Base-by-base conservation (phyloP, 2,329 filamentous ascomycete species). In the Monosporascus sp. region DNA sequence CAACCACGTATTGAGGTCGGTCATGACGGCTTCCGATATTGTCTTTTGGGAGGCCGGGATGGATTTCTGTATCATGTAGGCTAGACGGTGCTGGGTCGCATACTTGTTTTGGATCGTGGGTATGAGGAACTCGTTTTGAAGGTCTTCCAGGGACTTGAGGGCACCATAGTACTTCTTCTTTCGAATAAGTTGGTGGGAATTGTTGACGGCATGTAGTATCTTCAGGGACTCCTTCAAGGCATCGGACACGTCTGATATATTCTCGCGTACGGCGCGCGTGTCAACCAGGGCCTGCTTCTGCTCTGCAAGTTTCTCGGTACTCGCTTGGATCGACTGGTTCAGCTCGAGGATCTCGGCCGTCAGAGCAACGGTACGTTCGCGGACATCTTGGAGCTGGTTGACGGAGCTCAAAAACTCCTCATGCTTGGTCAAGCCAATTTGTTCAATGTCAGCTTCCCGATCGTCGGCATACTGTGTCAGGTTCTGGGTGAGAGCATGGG, bases 111-210 rank as follows among this genome's bases (percentile, higher is more conserved):
- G 83, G 55, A 86, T 81, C 46, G 79, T 85, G 18, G 83, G 83
- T 15, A 86, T 75, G 18, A 99, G 81, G 66, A 97, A 90, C 60
- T 99, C 92, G 70, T 96, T 97, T 67, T 97, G 93, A 41, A 99
- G 78, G 68, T 99, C 94, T 63, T 97, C 94, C 47, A 99, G 78
- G 4, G 93, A 93, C 61, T 96, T 92, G 49, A 99, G 79, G 3
- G 94, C 94, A 6, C 88, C 90, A 69, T 99, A 99, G 68, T 97
- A 96, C 61, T 91, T 95, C 73, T 97, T 96, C 72, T 90, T 93
- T 39, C 85, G 84, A 47, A 97, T 82, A 53, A 99, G 77, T 51
- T 97, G 94, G 68, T 97, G 91, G 3, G 96, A 90, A 65, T 96
- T 86, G 65, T 99, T 99, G 49, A 96, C 91, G 8, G 95, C 86